Conservation (phyloP, 495 filamentous ascomycete species). For the Elasticomyces elasticus region DNA sequence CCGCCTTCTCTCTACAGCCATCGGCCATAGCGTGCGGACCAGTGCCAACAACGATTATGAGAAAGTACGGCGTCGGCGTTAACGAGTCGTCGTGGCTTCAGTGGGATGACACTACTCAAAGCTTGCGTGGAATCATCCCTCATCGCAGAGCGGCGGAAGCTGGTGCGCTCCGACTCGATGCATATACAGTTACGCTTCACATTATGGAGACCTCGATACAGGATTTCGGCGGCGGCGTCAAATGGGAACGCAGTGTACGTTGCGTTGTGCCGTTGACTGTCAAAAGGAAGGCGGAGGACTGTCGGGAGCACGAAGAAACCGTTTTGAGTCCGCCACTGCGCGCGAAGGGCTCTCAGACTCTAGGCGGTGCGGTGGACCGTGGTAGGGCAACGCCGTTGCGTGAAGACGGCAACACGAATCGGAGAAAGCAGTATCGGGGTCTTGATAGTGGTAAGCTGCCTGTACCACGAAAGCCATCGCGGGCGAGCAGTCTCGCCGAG, state of each 20-base stretch:
- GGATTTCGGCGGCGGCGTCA: constrained; percentile 1
- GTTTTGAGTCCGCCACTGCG: constrained; percentile 3
- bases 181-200: constrained; percentile 13
- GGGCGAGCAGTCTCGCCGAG: neutral
- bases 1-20: neutral
- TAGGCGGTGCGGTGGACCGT: neutral
- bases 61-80: constrained; percentile 7
- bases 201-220: neutral
- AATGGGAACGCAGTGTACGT: constrained; percentile 6
- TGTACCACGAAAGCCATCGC: neutral
- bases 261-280: constrained; percentile 12
- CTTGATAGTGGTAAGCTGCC: too few species aligned
- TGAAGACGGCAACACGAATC: too few species aligned
- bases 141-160: neutral
- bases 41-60: neutral
- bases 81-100: constrained; percentile 6
- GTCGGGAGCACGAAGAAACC: neutral
- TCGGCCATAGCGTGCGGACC: neutral
- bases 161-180: constrained; percentile 7
- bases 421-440: too few species aligned
- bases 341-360: neutral
- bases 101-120: constrained; percentile 3
- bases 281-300: constrained; percentile 2
- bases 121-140: constrained; percentile 7
- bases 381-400: neutral